These are phyloP conservation scores for Penicillium coprophilum DNA, from an alignment of 495 filamentous ascomycete species.

Conservation along the genomic window DNA sequence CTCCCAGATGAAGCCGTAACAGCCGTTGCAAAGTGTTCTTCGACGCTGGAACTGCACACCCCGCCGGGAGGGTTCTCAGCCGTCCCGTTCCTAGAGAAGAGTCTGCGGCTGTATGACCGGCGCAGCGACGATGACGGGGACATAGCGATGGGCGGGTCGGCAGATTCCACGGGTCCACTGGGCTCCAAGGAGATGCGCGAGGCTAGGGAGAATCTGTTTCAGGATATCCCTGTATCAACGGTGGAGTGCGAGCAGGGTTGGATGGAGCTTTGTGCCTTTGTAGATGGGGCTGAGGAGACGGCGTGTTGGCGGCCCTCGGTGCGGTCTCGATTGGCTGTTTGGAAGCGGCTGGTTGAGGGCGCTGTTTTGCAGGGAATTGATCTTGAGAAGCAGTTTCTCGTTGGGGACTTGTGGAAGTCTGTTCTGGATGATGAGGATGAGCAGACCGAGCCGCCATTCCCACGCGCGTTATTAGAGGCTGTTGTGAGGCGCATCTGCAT, in stretches of 20 bases:
- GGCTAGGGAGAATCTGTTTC: constrained; percentile 32
- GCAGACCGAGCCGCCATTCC: constrained; percentile 33
- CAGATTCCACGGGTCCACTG: background rate
- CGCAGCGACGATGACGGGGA: constrained; percentile 25
- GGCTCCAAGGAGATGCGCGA: constrained; percentile 5
- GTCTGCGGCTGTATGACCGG: constrained; percentile 36
- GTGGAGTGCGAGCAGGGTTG: constrained; percentile 49
- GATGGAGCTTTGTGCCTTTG: constrained; percentile 51
- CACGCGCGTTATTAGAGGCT: constrained; percentile 43
- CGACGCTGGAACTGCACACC: constrained; percentile 66
- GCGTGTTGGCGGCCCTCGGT: constrained; percentile 45
- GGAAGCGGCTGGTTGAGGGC: constrained; percentile 48
- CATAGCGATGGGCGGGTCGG: constrained; percentile 17
- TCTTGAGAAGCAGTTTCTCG: constrained; percentile 47
- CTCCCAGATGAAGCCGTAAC: constrained; percentile 45
- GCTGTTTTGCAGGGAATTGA: constrained; percentile 46
- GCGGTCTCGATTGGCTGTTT: constrained; percentile 40
- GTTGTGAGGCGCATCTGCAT: constrained; percentile 42
- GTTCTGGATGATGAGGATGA: constrained; percentile 48
- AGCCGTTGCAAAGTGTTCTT: constrained; percentile 67
- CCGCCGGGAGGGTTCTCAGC: constrained; percentile 38
- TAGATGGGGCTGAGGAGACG: constrained; percentile 25
- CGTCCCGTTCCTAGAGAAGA: constrained; percentile 33
- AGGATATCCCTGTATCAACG: constrained; percentile 47
- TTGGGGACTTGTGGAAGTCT: constrained; percentile 48